Conservation (phyloP, 108 stramenopile genomes). For the Cyclotella baltica region DNA sequence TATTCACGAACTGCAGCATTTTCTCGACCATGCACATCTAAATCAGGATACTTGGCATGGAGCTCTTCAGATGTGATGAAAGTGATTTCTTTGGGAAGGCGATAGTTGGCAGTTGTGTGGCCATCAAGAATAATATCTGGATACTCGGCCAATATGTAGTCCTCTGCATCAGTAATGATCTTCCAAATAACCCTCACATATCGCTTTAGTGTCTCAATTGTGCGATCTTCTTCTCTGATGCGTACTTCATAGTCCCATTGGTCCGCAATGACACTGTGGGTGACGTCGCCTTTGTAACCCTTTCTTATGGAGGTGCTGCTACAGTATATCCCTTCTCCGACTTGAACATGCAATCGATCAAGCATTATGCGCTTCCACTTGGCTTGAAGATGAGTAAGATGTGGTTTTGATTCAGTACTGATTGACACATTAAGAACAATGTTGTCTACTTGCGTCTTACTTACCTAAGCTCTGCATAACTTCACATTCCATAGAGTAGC, state of each 20-base stretch:
- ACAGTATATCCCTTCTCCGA: conserved; percentile 60
- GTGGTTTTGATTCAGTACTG: neutral
- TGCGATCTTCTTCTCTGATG: conserved; percentile 54
- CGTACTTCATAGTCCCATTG: conserved; percentile 67
- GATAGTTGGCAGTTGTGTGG: conserved; percentile 42
- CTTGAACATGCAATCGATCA: conserved; percentile 39
- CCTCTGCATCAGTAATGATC: conserved; percentile 58
- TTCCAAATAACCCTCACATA: conserved; percentile 58
- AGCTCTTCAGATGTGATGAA: conserved; percentile 61
- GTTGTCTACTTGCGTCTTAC: neutral
- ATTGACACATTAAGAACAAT: neutral
- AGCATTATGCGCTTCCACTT: conserved; percentile 69
- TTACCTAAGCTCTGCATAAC: conserved; percentile 52
- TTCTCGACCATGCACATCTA: conserved; percentile 55
- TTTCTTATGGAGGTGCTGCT: conserved; percentile 53
- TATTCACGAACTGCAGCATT: conserved; percentile 50
- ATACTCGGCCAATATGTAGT: conserved; percentile 55
- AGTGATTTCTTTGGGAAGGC: conserved; percentile 61
- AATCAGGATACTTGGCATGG: conserved; percentile 44
- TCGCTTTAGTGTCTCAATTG: conserved; percentile 45
- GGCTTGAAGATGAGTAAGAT: no score
- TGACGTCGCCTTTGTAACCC: conserved; percentile 64
- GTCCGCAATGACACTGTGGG: conserved; percentile 58
- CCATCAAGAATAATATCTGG: conserved; percentile 49
- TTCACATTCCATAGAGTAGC: conserved; percentile 41